Percentiles rank a stretch among this genome's conserved stretches.
phyloP scores from a whole-genome alignment of 1,284 basidiomycete species.

The Ceratobasidium sp. region DNA sequence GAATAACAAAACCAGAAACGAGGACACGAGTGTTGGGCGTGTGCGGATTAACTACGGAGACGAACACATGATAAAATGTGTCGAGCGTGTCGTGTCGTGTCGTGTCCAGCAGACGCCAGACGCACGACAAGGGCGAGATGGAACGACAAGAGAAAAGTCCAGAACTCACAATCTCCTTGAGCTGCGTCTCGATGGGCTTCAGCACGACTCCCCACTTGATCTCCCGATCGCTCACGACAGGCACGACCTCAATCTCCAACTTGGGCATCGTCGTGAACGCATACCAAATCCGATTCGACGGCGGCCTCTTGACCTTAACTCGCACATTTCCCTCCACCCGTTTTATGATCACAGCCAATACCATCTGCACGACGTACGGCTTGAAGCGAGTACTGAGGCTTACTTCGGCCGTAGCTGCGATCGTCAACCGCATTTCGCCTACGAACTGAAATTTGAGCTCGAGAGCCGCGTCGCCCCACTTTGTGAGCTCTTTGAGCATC shows the following conservation, averaged over 20 bases:
- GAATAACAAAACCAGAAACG: slow-evolving; percentile 4
- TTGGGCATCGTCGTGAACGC: slow-evolving; percentile 94
- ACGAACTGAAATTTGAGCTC: slow-evolving; percentile 89
- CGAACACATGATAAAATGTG: neutral
- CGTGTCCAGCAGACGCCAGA: no score
- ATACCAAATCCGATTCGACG: slow-evolving; percentile 97
- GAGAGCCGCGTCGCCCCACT: slow-evolving; percentile 91
- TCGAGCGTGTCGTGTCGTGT: neutral
- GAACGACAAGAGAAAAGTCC: neutral
- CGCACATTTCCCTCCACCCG: slow-evolving; percentile 92
- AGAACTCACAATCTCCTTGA: slow-evolving; percentile 88
- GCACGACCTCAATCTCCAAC: slow-evolving; percentile 91
- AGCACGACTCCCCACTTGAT: slow-evolving; percentile 95
- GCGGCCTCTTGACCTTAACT: slow-evolving; percentile 93
- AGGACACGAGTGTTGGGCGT: no score
- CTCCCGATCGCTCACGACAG: slow-evolving; percentile 92
- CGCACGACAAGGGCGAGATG: neutral
- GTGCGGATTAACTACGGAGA: neutral
- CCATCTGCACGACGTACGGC: slow-evolving; percentile 89
- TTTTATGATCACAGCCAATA: slow-evolving; percentile 87
- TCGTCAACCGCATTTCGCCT: slow-evolving; percentile 89
- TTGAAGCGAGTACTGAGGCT: slow-evolving; percentile 79
- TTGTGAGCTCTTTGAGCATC: slow-evolving; percentile 96
- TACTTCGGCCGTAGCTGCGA: slow-evolving; percentile 90
- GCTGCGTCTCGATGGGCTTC: slow-evolving; percentile 87